Evolutionary conservation across 306 rosid genomes (phyloP).

Genomic region (Herpetospermum pedunculosum): DNA sequence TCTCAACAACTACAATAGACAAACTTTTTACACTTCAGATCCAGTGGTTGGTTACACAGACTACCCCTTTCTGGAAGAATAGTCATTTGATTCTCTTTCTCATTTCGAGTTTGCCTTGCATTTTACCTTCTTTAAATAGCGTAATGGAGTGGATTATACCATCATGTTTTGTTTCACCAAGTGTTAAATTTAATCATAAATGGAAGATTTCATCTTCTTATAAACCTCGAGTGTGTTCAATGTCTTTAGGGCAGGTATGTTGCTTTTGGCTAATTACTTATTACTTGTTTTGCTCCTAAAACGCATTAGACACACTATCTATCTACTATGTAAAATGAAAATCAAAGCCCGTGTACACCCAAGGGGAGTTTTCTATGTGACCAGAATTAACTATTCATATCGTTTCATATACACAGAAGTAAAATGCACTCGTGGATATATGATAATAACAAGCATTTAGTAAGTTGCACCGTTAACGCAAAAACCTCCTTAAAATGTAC

Average conservation of each 20-base stretch:
- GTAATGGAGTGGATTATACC: background rate
- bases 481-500: background rate
- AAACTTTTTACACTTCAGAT: slow-evolving; percentile 8
- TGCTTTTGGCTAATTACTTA: too few species aligned
- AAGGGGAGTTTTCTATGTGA: background rate
- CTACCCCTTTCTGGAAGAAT: slow-evolving; percentile 14
- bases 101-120: background rate
- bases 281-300: too few species aligned
- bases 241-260: too few species aligned
- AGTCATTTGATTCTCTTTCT: too few species aligned
- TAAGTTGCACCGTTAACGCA: background rate
- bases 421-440: background rate
- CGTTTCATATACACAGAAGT: background rate
- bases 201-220: background rate
- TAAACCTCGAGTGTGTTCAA: too few species aligned
- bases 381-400: background rate
- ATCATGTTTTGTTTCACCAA: background rate
- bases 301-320: too few species aligned
- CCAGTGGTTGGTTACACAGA: slow-evolving; percentile 23
- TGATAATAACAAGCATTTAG: background rate
- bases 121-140: background rate
- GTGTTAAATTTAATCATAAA: too few species aligned
- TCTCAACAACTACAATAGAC: slow-evolving; percentile 15
- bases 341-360: too few species aligned
- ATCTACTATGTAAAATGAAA: too few species aligned